Evolutionary conservation across 352 stramenopile genomes (phyloP).

Genomic region (Phytophthora syringae): DNA sequence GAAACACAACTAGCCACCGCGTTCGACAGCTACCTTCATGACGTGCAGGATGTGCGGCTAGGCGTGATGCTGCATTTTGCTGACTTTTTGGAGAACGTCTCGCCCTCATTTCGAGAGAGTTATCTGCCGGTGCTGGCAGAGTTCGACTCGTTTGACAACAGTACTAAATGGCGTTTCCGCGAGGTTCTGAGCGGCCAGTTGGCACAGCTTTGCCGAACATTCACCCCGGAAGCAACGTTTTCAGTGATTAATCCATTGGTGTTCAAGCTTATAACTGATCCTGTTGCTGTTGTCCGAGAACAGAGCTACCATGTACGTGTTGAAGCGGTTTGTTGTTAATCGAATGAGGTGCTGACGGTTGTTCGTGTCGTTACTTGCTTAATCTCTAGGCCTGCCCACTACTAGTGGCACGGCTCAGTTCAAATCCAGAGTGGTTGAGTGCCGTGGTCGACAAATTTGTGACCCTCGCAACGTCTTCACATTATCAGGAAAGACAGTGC

Average conservation of each 20-base stretch:
- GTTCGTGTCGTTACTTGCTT: slow-evolving; percentile 9
- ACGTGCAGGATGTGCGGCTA: slow-evolving; percentile 83
- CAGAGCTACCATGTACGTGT: slow-evolving; percentile 63
- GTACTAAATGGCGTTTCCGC: slow-evolving; percentile 88
- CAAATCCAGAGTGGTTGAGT: slow-evolving; percentile 55
- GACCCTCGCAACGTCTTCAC: slow-evolving; percentile 53
- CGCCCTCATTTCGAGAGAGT: slow-evolving; percentile 70
- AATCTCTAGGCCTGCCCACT: slow-evolving; percentile 64
- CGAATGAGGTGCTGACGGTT: slow-evolving; percentile 4
- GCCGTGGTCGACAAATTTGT: slow-evolving; percentile 58
- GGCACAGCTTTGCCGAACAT: slow-evolving; percentile 72
- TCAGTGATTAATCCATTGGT: slow-evolving; percentile 78
- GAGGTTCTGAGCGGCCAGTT: slow-evolving; percentile 81
- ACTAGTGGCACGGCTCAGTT: slow-evolving; percentile 54
- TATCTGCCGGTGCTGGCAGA: slow-evolving; percentile 82
- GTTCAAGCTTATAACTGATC: slow-evolving; percentile 78
- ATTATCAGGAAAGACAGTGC: slow-evolving; percentile 75
- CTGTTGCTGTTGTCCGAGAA: slow-evolving; percentile 76
- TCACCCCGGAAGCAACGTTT: slow-evolving; percentile 75
- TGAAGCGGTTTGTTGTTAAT: neutral
- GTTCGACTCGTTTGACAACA: slow-evolving; percentile 67
- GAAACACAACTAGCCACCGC: slow-evolving; percentile 80
- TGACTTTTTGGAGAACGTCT: slow-evolving; percentile 82
- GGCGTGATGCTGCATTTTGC: slow-evolving; percentile 88
- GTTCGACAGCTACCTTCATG: slow-evolving; percentile 87